Conservation (phyloP, 306 rosid species). For the Quercus aquifolioides region DNA sequence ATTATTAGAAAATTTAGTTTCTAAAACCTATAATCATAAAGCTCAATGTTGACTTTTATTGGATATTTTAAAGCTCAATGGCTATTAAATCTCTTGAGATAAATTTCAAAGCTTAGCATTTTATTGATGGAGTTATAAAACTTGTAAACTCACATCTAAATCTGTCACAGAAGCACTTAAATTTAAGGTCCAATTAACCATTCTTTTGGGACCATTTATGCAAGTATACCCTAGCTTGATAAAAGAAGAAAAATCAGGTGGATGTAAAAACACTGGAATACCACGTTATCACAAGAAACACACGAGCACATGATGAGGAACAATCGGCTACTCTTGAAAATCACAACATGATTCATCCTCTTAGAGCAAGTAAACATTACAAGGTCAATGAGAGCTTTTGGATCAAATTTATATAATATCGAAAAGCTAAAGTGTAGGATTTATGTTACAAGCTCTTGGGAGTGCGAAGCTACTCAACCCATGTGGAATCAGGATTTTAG, state of each 20-base stretch:
- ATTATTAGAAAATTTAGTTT: too few relatives aligned
- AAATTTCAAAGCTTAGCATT: background rate
- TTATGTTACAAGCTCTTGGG: too few relatives aligned
- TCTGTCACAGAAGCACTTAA: too few relatives aligned
- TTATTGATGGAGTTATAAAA: background rate
- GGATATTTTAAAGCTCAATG: background rate
- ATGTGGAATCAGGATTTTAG: too few relatives aligned
- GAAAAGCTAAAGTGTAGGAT: too few relatives aligned
- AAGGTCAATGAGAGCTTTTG: slow-evolving; percentile 32
- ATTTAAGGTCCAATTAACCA: background rate
- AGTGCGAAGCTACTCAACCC: too few relatives aligned
- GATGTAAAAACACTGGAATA: background rate
- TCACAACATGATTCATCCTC: slow-evolving; percentile 10
- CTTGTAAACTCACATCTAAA: background rate
- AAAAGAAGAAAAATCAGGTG: slow-evolving; percentile 50
- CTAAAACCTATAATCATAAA: too few relatives aligned
- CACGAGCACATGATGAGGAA: slow-evolving; percentile 65
- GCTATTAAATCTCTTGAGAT: too few relatives aligned
- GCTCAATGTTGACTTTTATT: background rate
- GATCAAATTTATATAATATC: background rate
- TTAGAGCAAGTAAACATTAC: slow-evolving; percentile 60
- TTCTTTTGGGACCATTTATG: slow-evolving; percentile 6
- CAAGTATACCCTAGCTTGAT: slow-evolving; percentile 64
- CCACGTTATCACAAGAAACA: slow-evolving; percentile 71
- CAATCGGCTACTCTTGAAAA: slow-evolving; percentile 51